Conservation (phyloP, 441 rosid species). For the Isatis lusitanica region DNA sequence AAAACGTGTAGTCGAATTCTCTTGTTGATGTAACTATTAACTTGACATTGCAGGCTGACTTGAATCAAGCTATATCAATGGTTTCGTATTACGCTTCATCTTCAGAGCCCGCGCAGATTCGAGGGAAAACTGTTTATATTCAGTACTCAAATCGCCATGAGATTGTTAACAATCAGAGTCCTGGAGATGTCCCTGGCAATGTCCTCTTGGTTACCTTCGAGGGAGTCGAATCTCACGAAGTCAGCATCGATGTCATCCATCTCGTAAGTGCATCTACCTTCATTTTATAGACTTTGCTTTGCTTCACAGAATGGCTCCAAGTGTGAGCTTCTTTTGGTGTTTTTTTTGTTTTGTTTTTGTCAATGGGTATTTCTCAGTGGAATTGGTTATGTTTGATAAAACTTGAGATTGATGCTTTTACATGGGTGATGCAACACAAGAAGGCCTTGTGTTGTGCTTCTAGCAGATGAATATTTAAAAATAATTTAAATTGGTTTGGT, state of each 20-base stretch:
- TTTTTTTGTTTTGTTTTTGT: background rate
- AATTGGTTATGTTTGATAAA: no score
- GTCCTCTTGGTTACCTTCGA: conserved; percentile 92
- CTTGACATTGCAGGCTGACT: conserved; percentile 60
- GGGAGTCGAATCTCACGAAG: conserved; percentile 95
- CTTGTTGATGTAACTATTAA: background rate
- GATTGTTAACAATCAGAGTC: conserved; percentile 96
- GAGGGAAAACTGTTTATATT: conserved; percentile 96
- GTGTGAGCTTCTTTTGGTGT: conserved; percentile 17
- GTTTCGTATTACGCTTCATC: conserved; percentile 97
- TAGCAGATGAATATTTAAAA: background rate
- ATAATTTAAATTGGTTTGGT: conserved; percentile 1
- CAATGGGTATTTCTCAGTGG: no score
- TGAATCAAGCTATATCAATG: conserved; percentile 95
- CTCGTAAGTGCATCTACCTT: conserved; percentile 55
- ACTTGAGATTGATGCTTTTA: conserved; percentile 8
- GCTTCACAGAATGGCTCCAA: background rate
- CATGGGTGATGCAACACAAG: background rate
- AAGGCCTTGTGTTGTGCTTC: conserved; percentile 20
- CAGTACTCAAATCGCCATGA: conserved; percentile 97
- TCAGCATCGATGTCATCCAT: conserved; percentile 94
- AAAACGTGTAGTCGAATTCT: no score
- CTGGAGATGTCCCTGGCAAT: conserved; percentile 99
- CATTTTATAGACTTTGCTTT: background rate
- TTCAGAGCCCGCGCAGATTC: conserved; percentile 95